Conservation (phyloP, 2,329 filamentous ascomycete genomes). For the Mycosphaerella arachidis region DNA sequence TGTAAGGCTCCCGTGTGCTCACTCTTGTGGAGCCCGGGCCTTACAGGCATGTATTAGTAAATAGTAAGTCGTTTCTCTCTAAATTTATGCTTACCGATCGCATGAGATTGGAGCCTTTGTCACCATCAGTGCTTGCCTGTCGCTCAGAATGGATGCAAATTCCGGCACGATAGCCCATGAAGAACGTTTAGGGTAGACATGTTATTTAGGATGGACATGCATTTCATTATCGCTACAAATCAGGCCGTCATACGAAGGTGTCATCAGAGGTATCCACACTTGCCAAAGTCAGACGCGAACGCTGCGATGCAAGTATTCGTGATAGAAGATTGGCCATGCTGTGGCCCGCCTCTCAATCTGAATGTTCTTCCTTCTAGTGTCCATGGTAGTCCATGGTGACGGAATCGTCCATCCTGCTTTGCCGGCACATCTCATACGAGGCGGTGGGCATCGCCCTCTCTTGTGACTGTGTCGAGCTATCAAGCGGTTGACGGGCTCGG, state of each 20-base stretch:
- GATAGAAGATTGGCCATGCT: neutral
- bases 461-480: neutral
- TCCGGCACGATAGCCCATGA: no score
- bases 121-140: no score
- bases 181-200: no score
- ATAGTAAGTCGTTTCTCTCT: neutral
- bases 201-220: neutral
- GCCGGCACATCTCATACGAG: neutral
- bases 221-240: neutral
- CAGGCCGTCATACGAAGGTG: neutral
- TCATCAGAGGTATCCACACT: neutral
- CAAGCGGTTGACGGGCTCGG: constrained; percentile 3
- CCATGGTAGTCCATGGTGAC: neutral
- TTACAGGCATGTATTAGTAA: neutral
- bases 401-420: neutral
- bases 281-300: neutral
- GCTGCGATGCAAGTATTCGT: neutral
- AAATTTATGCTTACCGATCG: no score
- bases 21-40: no score
- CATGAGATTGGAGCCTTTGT: no score
- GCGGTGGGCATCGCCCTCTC: neutral
- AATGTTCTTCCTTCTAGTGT: neutral
- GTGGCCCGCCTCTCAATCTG: neutral
- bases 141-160: no score
- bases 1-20: neutral